A percentile compares a stretch with the other conserved stretches of the same genome.
Evolutionary conservation across 768 basidiomycete genomes (phyloP).

Genomic region (Kwoniella dendrophila): DNA sequence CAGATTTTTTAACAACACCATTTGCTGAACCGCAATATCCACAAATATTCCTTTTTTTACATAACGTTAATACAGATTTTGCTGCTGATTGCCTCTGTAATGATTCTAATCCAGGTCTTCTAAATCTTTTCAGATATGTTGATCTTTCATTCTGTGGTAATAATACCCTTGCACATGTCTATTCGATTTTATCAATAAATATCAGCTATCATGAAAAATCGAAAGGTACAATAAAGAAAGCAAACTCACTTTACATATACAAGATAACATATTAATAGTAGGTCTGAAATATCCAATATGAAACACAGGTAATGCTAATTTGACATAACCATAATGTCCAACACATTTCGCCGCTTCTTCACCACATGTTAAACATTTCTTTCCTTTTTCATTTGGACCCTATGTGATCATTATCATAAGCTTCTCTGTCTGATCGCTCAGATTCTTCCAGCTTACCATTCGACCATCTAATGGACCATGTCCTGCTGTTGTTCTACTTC

Average conservation of each 20-base stretch:
- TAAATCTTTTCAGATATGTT: slow-evolving; percentile 82
- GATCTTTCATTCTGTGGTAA: slow-evolving; percentile 85
- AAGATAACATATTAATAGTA: slow-evolving; percentile 86
- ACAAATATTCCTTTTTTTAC: slow-evolving; percentile 88
- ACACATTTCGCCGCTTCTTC: slow-evolving; percentile 90
- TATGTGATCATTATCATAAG: slow-evolving; percentile 48
- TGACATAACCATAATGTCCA: slow-evolving; percentile 98
- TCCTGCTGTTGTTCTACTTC: slow-evolving; percentile 74
- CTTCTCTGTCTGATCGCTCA: neutral
- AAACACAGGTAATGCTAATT: slow-evolving; percentile 92
- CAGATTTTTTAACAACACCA: slow-evolving; percentile 94
- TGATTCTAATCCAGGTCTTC: slow-evolving; percentile 86
- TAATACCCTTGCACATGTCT: slow-evolving; percentile 87
- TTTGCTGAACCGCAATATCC: slow-evolving; percentile 91
- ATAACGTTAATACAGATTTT: slow-evolving; percentile 80
- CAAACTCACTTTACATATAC: slow-evolving; percentile 84
- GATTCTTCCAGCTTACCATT: slow-evolving; percentile 63
- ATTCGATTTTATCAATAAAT: slow-evolving; percentile 3
- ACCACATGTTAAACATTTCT: slow-evolving; percentile 93
- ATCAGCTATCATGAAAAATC: neutral
- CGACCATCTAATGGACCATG: slow-evolving; percentile 91
- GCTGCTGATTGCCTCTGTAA: slow-evolving; percentile 78
- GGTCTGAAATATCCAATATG: slow-evolving; percentile 99
- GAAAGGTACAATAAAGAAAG: neutral
- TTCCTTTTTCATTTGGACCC: slow-evolving; percentile 93